Conservation (phyloP, 2,329 filamentous ascomycete genomes). For the Clarireedia homoeocarpa region DNA sequence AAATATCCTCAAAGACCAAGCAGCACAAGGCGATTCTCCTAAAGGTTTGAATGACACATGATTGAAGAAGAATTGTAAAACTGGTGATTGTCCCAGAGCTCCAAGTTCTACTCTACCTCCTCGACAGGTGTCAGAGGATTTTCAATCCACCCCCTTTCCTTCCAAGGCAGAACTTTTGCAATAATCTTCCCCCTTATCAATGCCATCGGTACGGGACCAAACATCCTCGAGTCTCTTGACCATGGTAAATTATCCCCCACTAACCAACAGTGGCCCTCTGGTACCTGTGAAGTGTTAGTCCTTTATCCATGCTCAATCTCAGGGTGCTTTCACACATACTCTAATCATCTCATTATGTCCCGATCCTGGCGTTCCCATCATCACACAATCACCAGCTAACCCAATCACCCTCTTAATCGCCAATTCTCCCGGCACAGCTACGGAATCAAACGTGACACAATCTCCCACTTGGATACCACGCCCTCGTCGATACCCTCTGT, state of each 20-base stretch:
- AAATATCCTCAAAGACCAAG: not conserved
- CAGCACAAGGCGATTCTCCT: not conserved
- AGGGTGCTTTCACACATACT: conserved; percentile 24
- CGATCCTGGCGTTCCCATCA: conserved; percentile 50
- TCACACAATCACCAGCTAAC: conserved; percentile 56
- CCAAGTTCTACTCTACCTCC: not conserved
- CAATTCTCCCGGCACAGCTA: conserved; percentile 48
- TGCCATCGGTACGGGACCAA: conserved; percentile 78
- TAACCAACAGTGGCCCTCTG: conserved; percentile 86
- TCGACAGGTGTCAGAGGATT: conserved; percentile 34
- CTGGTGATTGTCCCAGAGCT: not conserved
- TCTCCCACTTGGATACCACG: conserved; percentile 69
- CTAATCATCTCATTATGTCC: conserved; percentile 48
- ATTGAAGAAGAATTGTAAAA: not conserved
- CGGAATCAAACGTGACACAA: conserved; percentile 70
- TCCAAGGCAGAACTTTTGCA: conserved; percentile 46
- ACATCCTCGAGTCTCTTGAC: conserved; percentile 80
- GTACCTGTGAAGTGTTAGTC: conserved; percentile 50
- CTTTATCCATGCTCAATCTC: not conserved
- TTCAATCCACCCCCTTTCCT: conserved; percentile 43
- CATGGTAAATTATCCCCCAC: conserved; percentile 79
- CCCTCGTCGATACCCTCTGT: conserved; percentile 61
- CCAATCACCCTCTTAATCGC: conserved; percentile 61
- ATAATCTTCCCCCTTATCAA: conserved; percentile 79
- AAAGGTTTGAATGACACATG: not conserved